Conservation (phyloP, 2,329 filamentous ascomycete species). For the Ceratocystis colombiana region DNA sequence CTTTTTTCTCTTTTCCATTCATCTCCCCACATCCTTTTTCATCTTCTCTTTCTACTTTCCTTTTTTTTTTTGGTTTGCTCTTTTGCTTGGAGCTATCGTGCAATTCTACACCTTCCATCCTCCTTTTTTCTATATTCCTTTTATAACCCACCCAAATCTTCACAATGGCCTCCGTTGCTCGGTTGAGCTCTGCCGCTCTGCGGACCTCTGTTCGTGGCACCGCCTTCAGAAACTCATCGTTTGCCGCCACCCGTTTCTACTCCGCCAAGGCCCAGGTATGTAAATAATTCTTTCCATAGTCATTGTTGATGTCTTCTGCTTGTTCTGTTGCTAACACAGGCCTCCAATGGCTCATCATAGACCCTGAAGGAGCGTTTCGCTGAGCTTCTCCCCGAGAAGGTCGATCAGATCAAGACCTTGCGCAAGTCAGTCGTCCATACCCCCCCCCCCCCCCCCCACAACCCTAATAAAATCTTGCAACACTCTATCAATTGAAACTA, state of each 20-base stretch:
- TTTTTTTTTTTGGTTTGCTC: slow-evolving; percentile 1
- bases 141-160: slow-evolving; percentile 27
- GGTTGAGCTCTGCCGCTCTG: slow-evolving; percentile 71
- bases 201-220: slow-evolving; percentile 62
- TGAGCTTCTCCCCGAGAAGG: slow-evolving; percentile 87
- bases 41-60: slow-evolving; percentile 10
- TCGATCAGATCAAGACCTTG: slow-evolving; percentile 98
- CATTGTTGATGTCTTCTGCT: background rate
- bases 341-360: slow-evolving; percentile 39
- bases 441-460: slow-evolving; percentile 14
- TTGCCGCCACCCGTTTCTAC: slow-evolving; percentile 81
- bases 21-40: slow-evolving; percentile 13
- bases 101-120: slow-evolving; percentile 1
- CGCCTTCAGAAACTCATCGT: slow-evolving; percentile 60
- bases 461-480: background rate
- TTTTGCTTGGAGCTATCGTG: background rate
- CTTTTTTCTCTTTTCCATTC: slow-evolving; percentile 26
- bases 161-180: slow-evolving; percentile 74
- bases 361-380: slow-evolving; percentile 97
- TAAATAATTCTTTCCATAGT: slow-evolving; percentile 8
- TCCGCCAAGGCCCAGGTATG: slow-evolving; percentile 79
- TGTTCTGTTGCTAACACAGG: slow-evolving; percentile 23
- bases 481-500: background rate
- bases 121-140: slow-evolving; percentile 28
- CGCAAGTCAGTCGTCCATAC: slow-evolving; percentile 60